Evolutionary conservation across 75 land plant genomes (phyloP).

Genomic region (Pinus albicaulis): DNA sequence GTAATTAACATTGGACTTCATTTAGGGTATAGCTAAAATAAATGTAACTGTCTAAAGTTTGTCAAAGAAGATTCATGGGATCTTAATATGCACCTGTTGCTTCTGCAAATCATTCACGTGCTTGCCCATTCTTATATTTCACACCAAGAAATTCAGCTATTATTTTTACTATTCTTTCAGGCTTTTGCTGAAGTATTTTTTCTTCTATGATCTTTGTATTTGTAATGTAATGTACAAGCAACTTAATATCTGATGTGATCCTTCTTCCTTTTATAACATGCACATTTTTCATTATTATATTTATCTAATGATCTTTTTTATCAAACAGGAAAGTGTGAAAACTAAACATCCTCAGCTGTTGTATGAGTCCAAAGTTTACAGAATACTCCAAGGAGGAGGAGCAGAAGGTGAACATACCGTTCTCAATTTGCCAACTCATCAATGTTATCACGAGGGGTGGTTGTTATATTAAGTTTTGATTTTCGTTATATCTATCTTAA

Average conservation of each 20-base stretch:
- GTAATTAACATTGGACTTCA: neutral
- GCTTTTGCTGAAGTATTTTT: neutral
- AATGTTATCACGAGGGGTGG: neutral
- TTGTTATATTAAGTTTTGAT: neutral
- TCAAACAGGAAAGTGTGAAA: constrained; percentile 41
- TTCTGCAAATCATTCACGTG: neutral
- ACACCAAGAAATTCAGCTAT: neutral
- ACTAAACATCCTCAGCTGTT: constrained; percentile 52
- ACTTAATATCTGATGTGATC: neutral
- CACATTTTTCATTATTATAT: neutral
- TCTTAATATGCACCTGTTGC: neutral
- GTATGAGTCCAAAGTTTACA: constrained; percentile 58
- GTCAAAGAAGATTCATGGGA: neutral
- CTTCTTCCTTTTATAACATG: neutral
- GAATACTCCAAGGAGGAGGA: constrained; percentile 62
- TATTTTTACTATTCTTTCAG: neutral
- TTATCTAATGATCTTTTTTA: constrained; percentile 1
- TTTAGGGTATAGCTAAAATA: neutral
- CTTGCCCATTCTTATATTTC: neutral
- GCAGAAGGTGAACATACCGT: constrained; percentile 1
- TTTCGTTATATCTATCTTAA: neutral
- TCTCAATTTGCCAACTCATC: neutral
- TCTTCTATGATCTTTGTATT: neutral
- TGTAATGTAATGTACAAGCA: neutral
- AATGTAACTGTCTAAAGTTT: neutral